These are phyloP conservation scores for Combretum micranthum DNA, from an alignment of 345 rosid species.

Conservation along the genomic window DNA sequence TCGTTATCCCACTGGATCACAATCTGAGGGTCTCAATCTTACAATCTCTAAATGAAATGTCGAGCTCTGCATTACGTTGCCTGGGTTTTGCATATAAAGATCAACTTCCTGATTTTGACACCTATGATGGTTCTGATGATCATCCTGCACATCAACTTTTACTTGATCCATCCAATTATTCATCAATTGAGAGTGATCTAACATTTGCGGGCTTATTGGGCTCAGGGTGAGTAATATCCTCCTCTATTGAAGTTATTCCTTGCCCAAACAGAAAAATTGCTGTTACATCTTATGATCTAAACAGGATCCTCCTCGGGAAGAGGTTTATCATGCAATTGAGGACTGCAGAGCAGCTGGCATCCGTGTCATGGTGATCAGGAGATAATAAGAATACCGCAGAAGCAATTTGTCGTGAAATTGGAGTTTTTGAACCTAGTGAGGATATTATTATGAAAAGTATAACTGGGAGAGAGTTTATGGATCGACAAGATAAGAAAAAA, in stretches of 20 bases:
- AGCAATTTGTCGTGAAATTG: conserved; percentile 64
- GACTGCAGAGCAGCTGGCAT: conserved; percentile 70
- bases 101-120: conserved; percentile 43
- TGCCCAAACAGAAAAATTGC: neutral
- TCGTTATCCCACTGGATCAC: conserved; percentile 46
- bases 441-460: conserved; percentile 29
- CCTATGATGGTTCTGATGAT: conserved; percentile 51
- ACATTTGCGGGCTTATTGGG: conserved; percentile 59
- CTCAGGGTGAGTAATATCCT: conserved; percentile 38
- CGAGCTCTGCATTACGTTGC: conserved; percentile 52
- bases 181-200: conserved; percentile 52
- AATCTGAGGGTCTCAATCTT: conserved; percentile 32
- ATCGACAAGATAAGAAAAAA: conserved; percentile 22
- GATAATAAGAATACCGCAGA: conserved; percentile 68
- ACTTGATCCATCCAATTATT: conserved; percentile 44
- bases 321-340: conserved; percentile 57
- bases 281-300: neutral
- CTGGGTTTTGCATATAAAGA: conserved; percentile 65
- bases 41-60: conserved; percentile 45
- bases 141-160: conserved; percentile 61
- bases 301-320: conserved; percentile 72
- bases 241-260: no score
- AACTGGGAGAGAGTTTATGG: conserved; percentile 38
- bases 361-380: conserved; percentile 67
- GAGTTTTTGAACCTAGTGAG: conserved; percentile 40